phyloP scores from a whole-genome alignment of 164 flowering plant genomes.

The Cinnamomum micranthum region DNA sequence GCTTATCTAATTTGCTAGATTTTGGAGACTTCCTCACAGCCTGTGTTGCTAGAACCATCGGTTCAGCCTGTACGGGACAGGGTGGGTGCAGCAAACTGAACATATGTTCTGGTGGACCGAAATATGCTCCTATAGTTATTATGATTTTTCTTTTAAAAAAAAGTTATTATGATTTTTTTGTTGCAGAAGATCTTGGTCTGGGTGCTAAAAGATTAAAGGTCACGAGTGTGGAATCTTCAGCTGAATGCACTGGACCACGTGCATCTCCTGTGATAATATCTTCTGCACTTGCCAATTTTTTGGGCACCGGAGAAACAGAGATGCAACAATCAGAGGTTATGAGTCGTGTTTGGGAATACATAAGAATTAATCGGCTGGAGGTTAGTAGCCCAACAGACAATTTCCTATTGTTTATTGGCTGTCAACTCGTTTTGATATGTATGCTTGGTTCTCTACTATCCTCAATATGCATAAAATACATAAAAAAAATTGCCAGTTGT shows the following conservation, averaged over 20 bases:
- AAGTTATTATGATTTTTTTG: not conserved
- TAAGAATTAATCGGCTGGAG: slow-evolving; percentile 69
- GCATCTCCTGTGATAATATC: slow-evolving; percentile 55
- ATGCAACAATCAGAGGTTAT: slow-evolving; percentile 63
- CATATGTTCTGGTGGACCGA: not conserved
- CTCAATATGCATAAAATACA: not conserved
- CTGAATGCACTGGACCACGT: slow-evolving; percentile 38
- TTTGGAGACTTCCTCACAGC: not conserved
- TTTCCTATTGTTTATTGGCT: not conserved
- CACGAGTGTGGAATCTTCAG: slow-evolving; percentile 34
- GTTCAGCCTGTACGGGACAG: not conserved
- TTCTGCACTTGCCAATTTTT: slow-evolving; percentile 73
- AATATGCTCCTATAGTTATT: not conserved
- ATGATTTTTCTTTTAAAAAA: not conserved
- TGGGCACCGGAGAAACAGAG: slow-evolving; percentile 68
- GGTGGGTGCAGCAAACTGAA: not conserved
- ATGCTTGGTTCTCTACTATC: not conserved
- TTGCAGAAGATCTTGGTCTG: slow-evolving; percentile 54
- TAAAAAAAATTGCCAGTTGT: not conserved
- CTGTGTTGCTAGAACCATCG: not conserved
- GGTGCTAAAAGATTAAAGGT: slow-evolving; percentile 51
- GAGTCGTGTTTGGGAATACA: slow-evolving; percentile 70
- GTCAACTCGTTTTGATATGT: not conserved
- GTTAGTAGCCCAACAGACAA: slow-evolving; percentile 28
- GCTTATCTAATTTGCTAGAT: not conserved